Evolutionary conservation across 768 basidiomycete species (phyloP), one percentile per base, ranked within the genome.

Genomic region (Naganishia kalamii): DNA sequence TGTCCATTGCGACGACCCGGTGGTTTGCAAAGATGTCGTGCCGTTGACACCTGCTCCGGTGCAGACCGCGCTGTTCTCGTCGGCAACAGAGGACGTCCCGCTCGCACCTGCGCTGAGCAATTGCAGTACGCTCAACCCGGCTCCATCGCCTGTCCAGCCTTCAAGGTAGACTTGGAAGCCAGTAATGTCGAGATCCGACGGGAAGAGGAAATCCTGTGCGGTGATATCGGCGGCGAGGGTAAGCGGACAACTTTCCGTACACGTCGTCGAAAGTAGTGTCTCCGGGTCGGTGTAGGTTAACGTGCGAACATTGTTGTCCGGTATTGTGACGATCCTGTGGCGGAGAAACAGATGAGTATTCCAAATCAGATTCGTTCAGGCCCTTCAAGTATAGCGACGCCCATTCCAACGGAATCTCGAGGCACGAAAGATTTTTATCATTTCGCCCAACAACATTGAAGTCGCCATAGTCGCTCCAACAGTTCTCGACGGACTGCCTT

Each of bases 141-240:
- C 84, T 8, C 85, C 84, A 10, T 81, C 78, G 40, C 92, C 94
- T 48, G 80, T 83, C 83, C 88, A 94, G 50, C 82, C 79, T 8
- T 87, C 85, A 21, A 98, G 81, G 62, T 85, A 87, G 72, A 99
- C 81, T 77, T 93, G 87, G 67, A 96, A 85, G 54, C 96, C 96
- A 6, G 92, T 96, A 70, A 97, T 84, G n/a, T 81, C 47, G 21
- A 60, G 17, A 52, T 71, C 71, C 47, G 74, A 75, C 54, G 82
- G 78, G 76, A 98, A 97, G 44, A 96, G 80, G 80, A 96, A 99
- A 77, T 99, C 96, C 77, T 98, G 92, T 75, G 91, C 98, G 0
- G 85, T 83, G 63, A 97, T 79, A 19, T 43, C 25, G 41, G 40
- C 27, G 12, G 85, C 82, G 48, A 85, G 85, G 4, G 85, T 85